Base-by-base conservation (phyloP, 257 asterid genomes). In the Penstemon newberryi region DNA sequence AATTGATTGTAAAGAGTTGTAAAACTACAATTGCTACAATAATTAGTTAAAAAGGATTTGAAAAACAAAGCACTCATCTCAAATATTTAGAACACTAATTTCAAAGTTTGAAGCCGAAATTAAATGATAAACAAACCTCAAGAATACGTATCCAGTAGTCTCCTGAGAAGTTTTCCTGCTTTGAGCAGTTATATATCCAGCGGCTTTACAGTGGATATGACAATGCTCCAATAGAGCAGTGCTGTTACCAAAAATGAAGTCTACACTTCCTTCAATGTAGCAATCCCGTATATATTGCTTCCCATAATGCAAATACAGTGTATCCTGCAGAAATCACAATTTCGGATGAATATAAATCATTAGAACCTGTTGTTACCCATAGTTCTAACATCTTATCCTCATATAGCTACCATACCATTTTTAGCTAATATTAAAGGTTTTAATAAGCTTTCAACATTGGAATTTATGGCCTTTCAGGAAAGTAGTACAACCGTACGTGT, bases 181-280 rank as follows among this genome's bases (percentile, higher is more conserved):
- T 73, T 94, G 99, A 41, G 97, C 97, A 47, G 97, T 91, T 53
- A 91, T 75, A 66, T 37, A 94, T 58, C 99, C 99, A 7, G 79
- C 73, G 3, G 97, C 73, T 73, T 91, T 94, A 91, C 97, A 94
- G 77, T 91, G 96, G 75, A 91, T 91, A 73, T 94, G 99, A 47
- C 96, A 94, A 72, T 89, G 95, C 87, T 94, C 99, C 84, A 91
- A 71, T 71, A 94, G 89, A 13, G 97, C 96, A 25, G 99, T 94
- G 89, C 97, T 91, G 70, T 94, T 94, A 19, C 99, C 99, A 67
- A 94, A 91, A 67, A 94, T 91, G 87, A 94, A 91, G 83, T 94
- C 97, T 38, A 89, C 96, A 43, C 96, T 91, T 72, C 99, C 99
- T 83, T 94, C 99, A 55, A 94, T 70, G 65, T 94, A 91, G 82